phyloP scores from a whole-genome alignment of 768 basidiomycete species.

The Hygrophorus pudorinus region DNA sequence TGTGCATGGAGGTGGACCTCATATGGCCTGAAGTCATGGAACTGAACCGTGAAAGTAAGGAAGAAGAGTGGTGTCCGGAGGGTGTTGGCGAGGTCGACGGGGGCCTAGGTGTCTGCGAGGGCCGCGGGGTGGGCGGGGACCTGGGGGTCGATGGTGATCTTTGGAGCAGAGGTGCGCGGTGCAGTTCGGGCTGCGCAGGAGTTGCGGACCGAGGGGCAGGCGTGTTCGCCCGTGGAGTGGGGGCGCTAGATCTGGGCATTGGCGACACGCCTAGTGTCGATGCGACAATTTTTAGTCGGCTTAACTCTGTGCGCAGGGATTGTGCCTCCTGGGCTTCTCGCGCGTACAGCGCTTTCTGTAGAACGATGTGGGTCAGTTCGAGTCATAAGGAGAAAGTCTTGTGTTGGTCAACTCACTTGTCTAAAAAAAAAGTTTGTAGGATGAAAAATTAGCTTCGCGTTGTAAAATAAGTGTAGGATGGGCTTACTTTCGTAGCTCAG shows the following conservation, averaged over 20 bases:
- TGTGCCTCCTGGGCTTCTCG: conserved; percentile 68
- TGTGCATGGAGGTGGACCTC: conserved; percentile 42
- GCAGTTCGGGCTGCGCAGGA: too few species aligned
- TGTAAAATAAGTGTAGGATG: conserved; percentile 10
- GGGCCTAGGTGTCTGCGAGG: too few species aligned
- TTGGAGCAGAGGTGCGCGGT: conserved; percentile 21
- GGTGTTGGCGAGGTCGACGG: conserved; percentile 27
- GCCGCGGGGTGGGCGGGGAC: too few species aligned
- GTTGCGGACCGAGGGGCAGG: too few species aligned
- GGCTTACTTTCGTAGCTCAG: conserved; percentile 63
- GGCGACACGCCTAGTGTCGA: conserved; percentile 29
- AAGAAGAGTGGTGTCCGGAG: conserved; percentile 26
- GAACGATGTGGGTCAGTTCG: too few species aligned
- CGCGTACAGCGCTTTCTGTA: conserved; percentile 51
- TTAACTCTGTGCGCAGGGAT: conserved; percentile 55
- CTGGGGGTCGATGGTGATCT: conserved; percentile 23
- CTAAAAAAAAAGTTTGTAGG: conserved; percentile 24
- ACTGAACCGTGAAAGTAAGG: conserved; percentile 42
- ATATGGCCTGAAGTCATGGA: conserved; percentile 45
- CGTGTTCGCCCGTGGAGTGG: too few species aligned
- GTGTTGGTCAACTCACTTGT: conserved; percentile 67
- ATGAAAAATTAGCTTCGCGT: conserved; percentile 12
- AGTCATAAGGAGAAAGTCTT: too few species aligned
- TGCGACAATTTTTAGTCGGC: conserved; percentile 40
- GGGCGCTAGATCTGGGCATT: too few species aligned